Percentiles rank a stretch among this genome's conserved stretches.
These are phyloP conservation scores for Hyaloscypha variabilis DNA, from an alignment of 495 filamentous ascomycete species.

Conservation along the genomic window DNA sequence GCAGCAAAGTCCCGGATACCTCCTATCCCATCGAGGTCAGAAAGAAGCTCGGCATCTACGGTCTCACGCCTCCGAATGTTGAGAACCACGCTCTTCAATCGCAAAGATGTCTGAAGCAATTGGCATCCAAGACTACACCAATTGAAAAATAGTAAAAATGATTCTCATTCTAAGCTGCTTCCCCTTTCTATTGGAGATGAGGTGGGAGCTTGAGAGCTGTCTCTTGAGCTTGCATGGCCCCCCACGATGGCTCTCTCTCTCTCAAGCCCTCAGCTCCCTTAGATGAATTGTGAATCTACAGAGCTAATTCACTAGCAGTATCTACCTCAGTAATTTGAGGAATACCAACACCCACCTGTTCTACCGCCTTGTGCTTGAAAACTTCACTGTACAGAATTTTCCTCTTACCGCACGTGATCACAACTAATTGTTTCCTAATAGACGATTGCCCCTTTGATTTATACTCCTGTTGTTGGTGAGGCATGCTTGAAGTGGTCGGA, in stretches of 20 bases:
- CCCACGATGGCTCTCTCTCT: too few species aligned
- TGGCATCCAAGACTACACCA: constrained; percentile 63
- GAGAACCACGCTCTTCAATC: constrained; percentile 72
- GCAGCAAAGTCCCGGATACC: constrained; percentile 18
- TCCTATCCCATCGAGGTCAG: constrained; percentile 33
- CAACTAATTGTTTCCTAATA: constrained; percentile 11
- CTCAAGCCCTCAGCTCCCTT: too few species aligned
- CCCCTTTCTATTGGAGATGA: too few species aligned
- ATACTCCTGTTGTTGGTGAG: constrained; percentile 81
- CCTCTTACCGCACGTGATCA: constrained; percentile 22
- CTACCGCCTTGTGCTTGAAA: constrained; percentile 71
- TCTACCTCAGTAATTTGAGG: constrained; percentile 72
- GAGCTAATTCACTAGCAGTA: too few species aligned
- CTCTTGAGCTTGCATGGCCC: too few species aligned
- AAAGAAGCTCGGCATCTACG: constrained; percentile 71
- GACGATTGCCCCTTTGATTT: constrained; percentile 71
- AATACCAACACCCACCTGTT: constrained; percentile 80
- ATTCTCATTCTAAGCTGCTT: too few species aligned
- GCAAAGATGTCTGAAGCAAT: constrained; percentile 69
- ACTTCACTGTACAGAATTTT: constrained; percentile 61
- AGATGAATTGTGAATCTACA: too few species aligned
- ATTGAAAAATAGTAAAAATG: constrained; percentile 88
- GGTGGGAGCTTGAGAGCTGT: too few species aligned
- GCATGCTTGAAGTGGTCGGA: constrained; percentile 81
- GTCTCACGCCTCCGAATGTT: constrained; percentile 46